Evolutionary conservation across 164 flowering plant genomes (phyloP), one percentile per base, ranked within the genome.

Genomic region (Kingdonia uniflora): DNA sequence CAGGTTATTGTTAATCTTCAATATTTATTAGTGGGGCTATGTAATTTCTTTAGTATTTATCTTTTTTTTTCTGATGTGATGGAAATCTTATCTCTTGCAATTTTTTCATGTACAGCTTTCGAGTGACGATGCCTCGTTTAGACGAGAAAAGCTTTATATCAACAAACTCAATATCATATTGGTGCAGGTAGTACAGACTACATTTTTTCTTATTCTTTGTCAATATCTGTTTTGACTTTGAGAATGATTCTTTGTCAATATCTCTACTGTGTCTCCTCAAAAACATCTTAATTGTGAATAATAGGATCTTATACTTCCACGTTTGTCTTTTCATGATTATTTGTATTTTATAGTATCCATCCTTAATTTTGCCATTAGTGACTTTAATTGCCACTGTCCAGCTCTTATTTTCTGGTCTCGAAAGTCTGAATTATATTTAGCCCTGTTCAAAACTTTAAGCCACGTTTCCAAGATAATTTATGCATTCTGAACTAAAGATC

Each of bases 131-230:
- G 77, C 71, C 38, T 84, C 99, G 52, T 86, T 92, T 59, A 76
- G 99, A 47, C 64, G 75, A 44, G 99, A 92, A 71, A 76, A 85
- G 72, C 79, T 92, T 41, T 92, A 92, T 71, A 94, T 92, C 62
- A 92, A 84, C 75, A 92, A 92, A 64, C 82, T 92, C 24, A 92
- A 92, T 64, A 78, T 92, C 47, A 92, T 81, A 51, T 68, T 92
- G 66, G 99, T 92, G 57, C 99, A 92, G 97, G 99, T 87, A 43
- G 19, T 42, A 11, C 23, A 7, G 17, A 21, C 4, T 25, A 12
- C 16, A 1, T 5, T 16, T 37, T 29, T 10, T 20, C 16, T 5
- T 16, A 12, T 17, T 50, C 17, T 50, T n/a, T 26, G 11, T 26
- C 29, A n/a, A 23, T 7, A 14, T 15, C 17, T 21, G 3, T 41